phyloP scores from a whole-genome alignment of 805 yeast genomes.

The Diddensiella santjacobensis region DNA sequence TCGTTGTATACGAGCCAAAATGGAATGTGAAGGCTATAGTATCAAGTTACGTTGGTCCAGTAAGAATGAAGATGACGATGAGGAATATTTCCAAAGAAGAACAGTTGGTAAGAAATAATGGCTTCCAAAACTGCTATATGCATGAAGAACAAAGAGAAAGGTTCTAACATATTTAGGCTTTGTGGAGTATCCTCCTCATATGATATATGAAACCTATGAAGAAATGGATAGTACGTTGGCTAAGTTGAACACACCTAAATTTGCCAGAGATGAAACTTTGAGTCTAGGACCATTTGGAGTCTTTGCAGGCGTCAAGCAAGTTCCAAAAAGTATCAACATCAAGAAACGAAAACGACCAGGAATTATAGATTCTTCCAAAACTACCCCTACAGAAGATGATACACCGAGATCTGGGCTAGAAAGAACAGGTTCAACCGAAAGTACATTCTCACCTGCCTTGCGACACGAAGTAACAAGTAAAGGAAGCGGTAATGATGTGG shows the following conservation, averaged over 20 bases:
- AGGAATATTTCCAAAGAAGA: conserved; percentile 58
- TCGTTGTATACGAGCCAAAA: conserved; percentile 64
- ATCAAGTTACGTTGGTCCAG: conserved; percentile 75
- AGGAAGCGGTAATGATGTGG: not conserved
- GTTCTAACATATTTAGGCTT: conserved; percentile 66
- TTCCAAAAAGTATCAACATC: not conserved
- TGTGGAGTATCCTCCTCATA: conserved; percentile 62
- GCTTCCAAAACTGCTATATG: too few relatives aligned
- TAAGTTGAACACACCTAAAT: conserved; percentile 46
- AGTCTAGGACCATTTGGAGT: conserved; percentile 81
- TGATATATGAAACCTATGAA: conserved; percentile 64
- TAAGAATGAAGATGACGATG: conserved; percentile 27
- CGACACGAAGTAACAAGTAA: too few relatives aligned
- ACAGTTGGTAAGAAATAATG: conserved; percentile 19
- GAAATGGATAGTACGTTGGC: conserved; percentile 75
- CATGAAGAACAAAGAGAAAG: too few relatives aligned
- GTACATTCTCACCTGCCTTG: not conserved
- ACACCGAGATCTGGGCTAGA: not conserved
- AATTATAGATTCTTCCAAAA: not conserved
- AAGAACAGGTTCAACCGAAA: not conserved
- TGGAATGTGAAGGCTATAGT: conserved; percentile 77
- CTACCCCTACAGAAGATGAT: conserved; percentile 3
- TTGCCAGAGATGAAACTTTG: conserved; percentile 46
- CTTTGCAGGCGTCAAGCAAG: conserved; percentile 45
- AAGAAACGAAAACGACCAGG: not conserved